These are phyloP conservation scores for Metarhizium robertsii DNA, from an alignment of 2,329 filamentous ascomycete species.

Conservation along the genomic window DNA sequence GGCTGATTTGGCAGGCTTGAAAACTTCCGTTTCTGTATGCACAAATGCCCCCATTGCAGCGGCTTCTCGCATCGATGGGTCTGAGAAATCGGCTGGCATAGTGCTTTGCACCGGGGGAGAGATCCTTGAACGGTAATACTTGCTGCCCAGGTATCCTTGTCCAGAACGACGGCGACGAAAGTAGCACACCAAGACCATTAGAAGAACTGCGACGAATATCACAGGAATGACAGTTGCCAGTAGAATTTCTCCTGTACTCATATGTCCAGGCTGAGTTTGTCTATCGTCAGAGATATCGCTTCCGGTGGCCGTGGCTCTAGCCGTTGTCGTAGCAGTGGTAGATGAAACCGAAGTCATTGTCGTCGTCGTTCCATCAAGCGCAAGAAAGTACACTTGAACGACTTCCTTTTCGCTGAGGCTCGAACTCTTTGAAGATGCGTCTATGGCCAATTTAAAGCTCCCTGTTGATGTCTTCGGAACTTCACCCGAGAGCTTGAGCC, in stretches of 20 bases:
- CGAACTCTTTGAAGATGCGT: slow-evolving; percentile 23
- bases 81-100: slow-evolving; percentile 17
- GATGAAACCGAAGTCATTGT: slow-evolving; percentile 12
- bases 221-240: slow-evolving; percentile 36
- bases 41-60: slow-evolving; percentile 9
- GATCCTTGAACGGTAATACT: slow-evolving; percentile 20
- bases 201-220: slow-evolving; percentile 22
- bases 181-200: slow-evolving; percentile 24
- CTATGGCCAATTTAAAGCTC: slow-evolving; percentile 21
- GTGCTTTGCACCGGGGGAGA: slow-evolving; percentile 21
- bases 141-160: slow-evolving; percentile 18
- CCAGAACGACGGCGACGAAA: slow-evolving; percentile 21
- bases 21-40: slow-evolving; percentile 9
- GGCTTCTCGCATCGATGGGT: slow-evolving; percentile 13
- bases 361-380: slow-evolving; percentile 15
- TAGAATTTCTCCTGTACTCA: slow-evolving; percentile 26
- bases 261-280: slow-evolving; percentile 10
- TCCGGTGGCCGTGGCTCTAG: slow-evolving; percentile 13
- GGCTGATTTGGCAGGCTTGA: slow-evolving; percentile 11
- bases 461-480: slow-evolving; percentile 26
- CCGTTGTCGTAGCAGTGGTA: slow-evolving; percentile 13
- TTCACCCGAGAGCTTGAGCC: slow-evolving; percentile 29
- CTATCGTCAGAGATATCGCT: slow-evolving; percentile 7
- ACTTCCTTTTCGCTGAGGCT: slow-evolving; percentile 26
- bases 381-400: slow-evolving; percentile 26